Percentiles rank a stretch among this genome's conserved stretches.
phyloP scores from a whole-genome alignment of 352 stramenopile species.

The Pythium catenulatum region DNA sequence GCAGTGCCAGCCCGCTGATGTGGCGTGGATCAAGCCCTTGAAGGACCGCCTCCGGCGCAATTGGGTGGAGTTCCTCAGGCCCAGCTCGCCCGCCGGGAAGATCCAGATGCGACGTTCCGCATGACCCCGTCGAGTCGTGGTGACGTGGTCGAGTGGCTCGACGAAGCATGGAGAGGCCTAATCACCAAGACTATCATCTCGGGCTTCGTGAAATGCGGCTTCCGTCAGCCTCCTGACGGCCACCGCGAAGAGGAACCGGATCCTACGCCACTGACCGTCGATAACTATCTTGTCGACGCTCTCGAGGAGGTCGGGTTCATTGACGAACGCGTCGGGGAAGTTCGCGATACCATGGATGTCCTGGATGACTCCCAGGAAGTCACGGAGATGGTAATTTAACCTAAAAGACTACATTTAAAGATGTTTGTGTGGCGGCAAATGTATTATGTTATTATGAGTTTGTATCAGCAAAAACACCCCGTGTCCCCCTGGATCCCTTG shows the following conservation, averaged over 20 bases:
- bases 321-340: not conserved
- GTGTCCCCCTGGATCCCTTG: not conserved
- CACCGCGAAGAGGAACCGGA: not conserved
- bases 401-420: not conserved
- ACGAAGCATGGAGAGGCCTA: not conserved
- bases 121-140: conserved; percentile 19
- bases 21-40: conserved; percentile 48
- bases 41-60: conserved; percentile 27
- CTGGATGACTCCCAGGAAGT: not conserved
- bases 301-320: not conserved
- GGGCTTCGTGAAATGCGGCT: conserved; percentile 24
- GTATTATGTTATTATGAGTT: not conserved
- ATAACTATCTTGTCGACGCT: no score
- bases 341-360: not conserved
- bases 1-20: conserved; percentile 52
- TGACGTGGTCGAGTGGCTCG: conserved; percentile 8
- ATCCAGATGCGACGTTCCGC: not conserved
- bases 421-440: no score
- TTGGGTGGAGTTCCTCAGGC: conserved; percentile 27
- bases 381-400: not conserved
- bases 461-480: not conserved
- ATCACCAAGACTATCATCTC: conserved; percentile 11
- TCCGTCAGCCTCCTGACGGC: not conserved
- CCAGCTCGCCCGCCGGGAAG: not conserved
- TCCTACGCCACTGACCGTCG: not conserved